phyloP scores from a whole-genome alignment of 129 eudicot genomes.

The Ambrosia artemisiifolia region DNA sequence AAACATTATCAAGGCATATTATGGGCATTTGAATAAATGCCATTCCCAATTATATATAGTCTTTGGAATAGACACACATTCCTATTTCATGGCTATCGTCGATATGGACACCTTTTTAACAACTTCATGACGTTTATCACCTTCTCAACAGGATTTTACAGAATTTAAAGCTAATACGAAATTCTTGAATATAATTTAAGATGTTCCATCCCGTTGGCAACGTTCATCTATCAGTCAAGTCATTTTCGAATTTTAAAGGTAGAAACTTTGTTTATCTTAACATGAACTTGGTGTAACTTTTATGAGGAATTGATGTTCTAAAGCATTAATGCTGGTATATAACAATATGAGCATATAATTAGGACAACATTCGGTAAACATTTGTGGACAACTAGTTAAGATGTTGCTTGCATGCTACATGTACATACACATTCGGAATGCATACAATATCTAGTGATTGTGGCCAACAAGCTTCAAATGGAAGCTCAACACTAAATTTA shows the following conservation, averaged over 20 bases:
- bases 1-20: slow-evolving; percentile 20
- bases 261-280: neutral
- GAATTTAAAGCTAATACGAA: neutral
- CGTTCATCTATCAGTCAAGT: neutral
- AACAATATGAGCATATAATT: slow-evolving; percentile 16
- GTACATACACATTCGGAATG: neutral
- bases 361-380: slow-evolving; percentile 22
- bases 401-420: slow-evolving; percentile 19
- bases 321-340: slow-evolving; percentile 14
- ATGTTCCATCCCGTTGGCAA: neutral
- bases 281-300: neutral
- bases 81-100: slow-evolving; percentile 8
- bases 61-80: slow-evolving; percentile 25
- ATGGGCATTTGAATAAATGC: slow-evolving; percentile 35
- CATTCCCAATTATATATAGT: slow-evolving; percentile 19
- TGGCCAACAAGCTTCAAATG: slow-evolving; percentile 24
- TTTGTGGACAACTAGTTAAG: slow-evolving; percentile 19
- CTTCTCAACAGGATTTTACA: slow-evolving; percentile 8
- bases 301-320: slow-evolving; percentile 19
- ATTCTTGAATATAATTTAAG: neutral
- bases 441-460: neutral
- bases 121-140: slow-evolving; percentile 18
- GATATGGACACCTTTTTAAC: neutral
- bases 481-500: neutral
- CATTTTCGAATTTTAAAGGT: neutral